Percentiles rank a stretch among this genome's conserved stretches.
phyloP scores from a whole-genome alignment of 108 stramenopile species.

The Skeletonema tropicum region DNA sequence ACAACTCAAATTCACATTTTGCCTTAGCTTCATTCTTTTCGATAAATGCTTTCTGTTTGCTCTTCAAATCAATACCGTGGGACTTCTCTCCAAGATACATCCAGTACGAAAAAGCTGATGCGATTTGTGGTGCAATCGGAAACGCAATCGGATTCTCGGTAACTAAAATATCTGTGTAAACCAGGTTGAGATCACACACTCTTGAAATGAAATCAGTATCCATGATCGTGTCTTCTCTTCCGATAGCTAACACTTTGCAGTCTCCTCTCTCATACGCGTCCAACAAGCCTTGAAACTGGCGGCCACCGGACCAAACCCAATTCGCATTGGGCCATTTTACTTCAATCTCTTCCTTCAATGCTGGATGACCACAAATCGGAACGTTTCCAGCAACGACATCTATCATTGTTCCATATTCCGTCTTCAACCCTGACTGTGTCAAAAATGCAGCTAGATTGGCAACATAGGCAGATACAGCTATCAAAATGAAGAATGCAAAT shows the following conservation, averaged over 20 bases:
- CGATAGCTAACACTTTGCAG: slow-evolving; percentile 21
- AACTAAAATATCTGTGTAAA: slow-evolving; percentile 21
- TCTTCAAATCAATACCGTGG: background rate
- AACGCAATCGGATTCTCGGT: slow-evolving; percentile 29
- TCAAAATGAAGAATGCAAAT: slow-evolving; percentile 30
- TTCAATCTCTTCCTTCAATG: slow-evolving; percentile 15
- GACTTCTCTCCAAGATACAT: background rate
- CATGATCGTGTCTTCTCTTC: slow-evolving; percentile 11
- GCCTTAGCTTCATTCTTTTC: background rate
- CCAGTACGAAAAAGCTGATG: slow-evolving; percentile 26
- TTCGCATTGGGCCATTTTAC: slow-evolving; percentile 22
- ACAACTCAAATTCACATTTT: slow-evolving; percentile 18
- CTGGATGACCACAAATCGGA: slow-evolving; percentile 27
- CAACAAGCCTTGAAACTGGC: background rate
- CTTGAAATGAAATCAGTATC: background rate
- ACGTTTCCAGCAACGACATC: slow-evolving; percentile 1
- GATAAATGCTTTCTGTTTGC: background rate
- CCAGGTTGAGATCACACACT: slow-evolving; percentile 14
- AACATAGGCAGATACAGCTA: slow-evolving; percentile 27
- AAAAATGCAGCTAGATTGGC: slow-evolving; percentile 29
- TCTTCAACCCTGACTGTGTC: background rate
- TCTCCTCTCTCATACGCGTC: slow-evolving; percentile 28
- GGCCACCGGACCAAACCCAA: slow-evolving; percentile 1
- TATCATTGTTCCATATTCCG: background rate
- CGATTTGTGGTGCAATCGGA: slow-evolving; percentile 21